These are phyloP conservation scores for Spatholobus suberectus DNA, from an alignment of 306 rosid genomes.

Conservation along the genomic window DNA sequence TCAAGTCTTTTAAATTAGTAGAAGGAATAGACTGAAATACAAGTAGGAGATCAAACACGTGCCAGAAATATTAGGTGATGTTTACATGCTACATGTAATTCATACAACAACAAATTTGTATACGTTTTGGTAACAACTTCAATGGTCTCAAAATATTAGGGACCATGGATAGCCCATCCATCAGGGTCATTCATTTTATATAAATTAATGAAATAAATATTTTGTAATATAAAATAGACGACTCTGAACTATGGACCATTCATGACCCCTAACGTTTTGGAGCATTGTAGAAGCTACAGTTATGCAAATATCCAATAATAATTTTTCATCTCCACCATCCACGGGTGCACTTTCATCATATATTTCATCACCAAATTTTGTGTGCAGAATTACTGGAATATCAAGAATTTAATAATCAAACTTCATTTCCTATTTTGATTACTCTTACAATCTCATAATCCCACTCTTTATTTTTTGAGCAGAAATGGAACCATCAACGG, in stretches of 20 bases:
- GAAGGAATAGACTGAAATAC: neutral
- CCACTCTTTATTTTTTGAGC: neutral
- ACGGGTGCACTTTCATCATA: neutral
- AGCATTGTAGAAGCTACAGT: neutral
- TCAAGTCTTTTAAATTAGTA: neutral
- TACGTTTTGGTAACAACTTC: neutral
- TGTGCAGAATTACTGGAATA: neutral
- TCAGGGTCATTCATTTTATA: neutral
- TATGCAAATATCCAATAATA: neutral
- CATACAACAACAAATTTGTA: slow-evolving; percentile 18
- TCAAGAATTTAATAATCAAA: neutral
- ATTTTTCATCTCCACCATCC: neutral
- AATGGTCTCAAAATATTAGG: neutral
- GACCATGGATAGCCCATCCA: neutral
- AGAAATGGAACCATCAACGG: neutral
- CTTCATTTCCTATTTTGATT: neutral
- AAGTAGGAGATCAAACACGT: neutral
- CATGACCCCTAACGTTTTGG: neutral
- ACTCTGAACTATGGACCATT: neutral
- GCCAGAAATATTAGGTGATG: neutral
- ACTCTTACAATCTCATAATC: neutral
- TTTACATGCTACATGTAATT: neutral
- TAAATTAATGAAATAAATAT: neutral
- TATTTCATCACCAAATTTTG: neutral
- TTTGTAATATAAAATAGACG: neutral